Conservation (phyloP, 257 asterid genomes). For the Salvia miltiorrhiza region DNA sequence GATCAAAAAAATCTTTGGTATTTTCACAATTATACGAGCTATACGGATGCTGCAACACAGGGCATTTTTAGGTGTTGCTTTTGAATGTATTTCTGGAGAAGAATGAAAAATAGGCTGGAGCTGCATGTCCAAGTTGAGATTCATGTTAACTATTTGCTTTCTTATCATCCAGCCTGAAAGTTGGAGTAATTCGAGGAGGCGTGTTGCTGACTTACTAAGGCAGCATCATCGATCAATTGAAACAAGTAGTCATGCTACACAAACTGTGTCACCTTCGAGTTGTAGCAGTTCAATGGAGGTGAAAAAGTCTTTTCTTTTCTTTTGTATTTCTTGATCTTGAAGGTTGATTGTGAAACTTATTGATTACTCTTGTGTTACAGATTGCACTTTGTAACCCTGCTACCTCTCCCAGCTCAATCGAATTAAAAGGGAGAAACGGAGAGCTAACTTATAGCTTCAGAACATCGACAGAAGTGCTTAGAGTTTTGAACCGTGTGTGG, state of each 20-base stretch:
- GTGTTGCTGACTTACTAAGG: slow-evolving; percentile 54
- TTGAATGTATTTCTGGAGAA: background rate
- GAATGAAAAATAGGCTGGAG: too few relatives aligned
- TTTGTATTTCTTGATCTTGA: background rate
- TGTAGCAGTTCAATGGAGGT: slow-evolving; percentile 85
- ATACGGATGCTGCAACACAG: too few relatives aligned
- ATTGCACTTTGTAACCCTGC: slow-evolving; percentile 65
- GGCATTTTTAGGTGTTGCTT: background rate
- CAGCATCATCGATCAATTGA: slow-evolving; percentile 56
- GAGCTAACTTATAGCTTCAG: slow-evolving; percentile 45
- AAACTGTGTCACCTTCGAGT: slow-evolving; percentile 75
- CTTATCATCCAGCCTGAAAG: slow-evolving; percentile 57
- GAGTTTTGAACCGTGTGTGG: slow-evolving; percentile 78
- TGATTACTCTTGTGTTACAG: slow-evolving; percentile 34
- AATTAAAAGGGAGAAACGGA: slow-evolving; percentile 46
- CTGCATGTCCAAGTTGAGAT: too few relatives aligned
- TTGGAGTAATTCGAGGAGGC: slow-evolving; percentile 65
- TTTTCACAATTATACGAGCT: too few relatives aligned
- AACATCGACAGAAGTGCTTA: slow-evolving; percentile 74
- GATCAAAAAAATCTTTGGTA: too few relatives aligned
- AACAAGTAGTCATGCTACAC: slow-evolving; percentile 55
- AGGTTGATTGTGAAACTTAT: background rate
- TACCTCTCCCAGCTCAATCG: slow-evolving; percentile 67
- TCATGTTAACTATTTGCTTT: background rate
- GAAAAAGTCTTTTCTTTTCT: background rate